A percentile compares a stretch with the other conserved stretches of the same genome.
Conservation (phyloP, 441 rosid genomes). For the Corymbia citriodora region DNA sequence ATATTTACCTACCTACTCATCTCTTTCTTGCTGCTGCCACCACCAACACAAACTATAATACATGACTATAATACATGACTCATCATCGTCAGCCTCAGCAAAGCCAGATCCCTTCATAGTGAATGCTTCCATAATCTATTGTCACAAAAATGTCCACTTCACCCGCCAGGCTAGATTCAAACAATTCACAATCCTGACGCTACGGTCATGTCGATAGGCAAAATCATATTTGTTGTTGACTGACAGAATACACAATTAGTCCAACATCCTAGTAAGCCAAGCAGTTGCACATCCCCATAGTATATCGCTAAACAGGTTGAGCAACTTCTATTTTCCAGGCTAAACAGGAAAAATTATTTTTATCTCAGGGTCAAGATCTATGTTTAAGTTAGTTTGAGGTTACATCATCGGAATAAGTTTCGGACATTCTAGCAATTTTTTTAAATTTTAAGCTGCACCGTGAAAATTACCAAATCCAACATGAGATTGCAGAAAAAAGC, state of each 20-base stretch:
- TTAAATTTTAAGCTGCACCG: no score
- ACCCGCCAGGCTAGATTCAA: not conserved
- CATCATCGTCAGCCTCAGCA: not conserved
- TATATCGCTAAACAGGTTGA: not conserved
- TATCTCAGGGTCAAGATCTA: not conserved
- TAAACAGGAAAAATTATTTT: not conserved
- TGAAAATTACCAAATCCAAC: not conserved
- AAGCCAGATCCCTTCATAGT: not conserved
- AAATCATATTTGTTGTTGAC: not conserved
- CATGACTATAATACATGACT: not conserved
- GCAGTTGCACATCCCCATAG: not conserved
- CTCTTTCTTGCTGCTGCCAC: not conserved
- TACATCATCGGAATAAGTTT: not conserved
- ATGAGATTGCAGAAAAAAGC: not conserved
- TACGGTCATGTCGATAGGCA: not conserved
- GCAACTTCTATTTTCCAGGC: not conserved
- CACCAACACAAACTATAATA: not conserved
- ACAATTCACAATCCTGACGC: not conserved
- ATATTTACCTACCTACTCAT: not conserved
- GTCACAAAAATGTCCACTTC: not conserved
- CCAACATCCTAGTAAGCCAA: not conserved
- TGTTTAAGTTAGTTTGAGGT: not conserved
- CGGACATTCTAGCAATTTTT: no score
- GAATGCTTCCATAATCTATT: not conserved
- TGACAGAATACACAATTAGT: not conserved